Conservation (phyloP, 371 early-diverging fungal species). For the Saksenaea vasiformis region DNA sequence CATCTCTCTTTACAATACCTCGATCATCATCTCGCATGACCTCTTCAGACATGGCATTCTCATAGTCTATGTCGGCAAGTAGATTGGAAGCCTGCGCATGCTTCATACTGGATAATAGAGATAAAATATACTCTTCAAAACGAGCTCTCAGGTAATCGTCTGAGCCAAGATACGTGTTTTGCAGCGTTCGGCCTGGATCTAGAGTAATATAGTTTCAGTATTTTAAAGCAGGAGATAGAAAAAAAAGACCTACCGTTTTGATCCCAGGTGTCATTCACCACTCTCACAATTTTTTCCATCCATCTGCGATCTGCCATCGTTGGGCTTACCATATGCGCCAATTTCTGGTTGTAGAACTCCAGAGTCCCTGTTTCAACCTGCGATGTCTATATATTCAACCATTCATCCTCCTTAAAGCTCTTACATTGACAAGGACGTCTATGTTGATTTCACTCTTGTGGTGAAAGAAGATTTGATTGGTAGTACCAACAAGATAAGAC, state of each 20-base stretch:
- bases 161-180: conserved; percentile 69
- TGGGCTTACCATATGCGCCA: conserved; percentile 48
- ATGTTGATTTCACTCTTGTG: conserved; percentile 68
- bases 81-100: conserved; percentile 53
- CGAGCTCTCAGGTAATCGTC: conserved; percentile 79
- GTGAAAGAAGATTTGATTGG: conserved; percentile 80
- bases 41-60: conserved; percentile 32
- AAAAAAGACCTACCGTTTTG: conserved; percentile 44
- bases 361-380: conserved; percentile 75
- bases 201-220: conserved; percentile 11
- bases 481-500: conserved; percentile 77
- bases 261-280: conserved; percentile 54
- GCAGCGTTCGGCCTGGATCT: conserved; percentile 56
- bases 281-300: conserved; percentile 66
- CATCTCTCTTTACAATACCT: conserved; percentile 14
- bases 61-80: conserved; percentile 33
- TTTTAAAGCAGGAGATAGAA: background rate
- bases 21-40: conserved; percentile 39
- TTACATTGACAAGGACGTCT: conserved; percentile 78
- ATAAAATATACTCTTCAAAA: conserved; percentile 76
- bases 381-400: background rate
- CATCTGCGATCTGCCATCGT: conserved; percentile 65
- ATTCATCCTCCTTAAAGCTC: conserved; percentile 8
- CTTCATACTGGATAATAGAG: conserved; percentile 70
- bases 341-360: conserved; percentile 66